Evolutionary conservation across 2,329 filamentous ascomycete genomes (phyloP), one percentile per base, ranked within the genome.

Genomic region (Teratosphaeria viscida): DNA sequence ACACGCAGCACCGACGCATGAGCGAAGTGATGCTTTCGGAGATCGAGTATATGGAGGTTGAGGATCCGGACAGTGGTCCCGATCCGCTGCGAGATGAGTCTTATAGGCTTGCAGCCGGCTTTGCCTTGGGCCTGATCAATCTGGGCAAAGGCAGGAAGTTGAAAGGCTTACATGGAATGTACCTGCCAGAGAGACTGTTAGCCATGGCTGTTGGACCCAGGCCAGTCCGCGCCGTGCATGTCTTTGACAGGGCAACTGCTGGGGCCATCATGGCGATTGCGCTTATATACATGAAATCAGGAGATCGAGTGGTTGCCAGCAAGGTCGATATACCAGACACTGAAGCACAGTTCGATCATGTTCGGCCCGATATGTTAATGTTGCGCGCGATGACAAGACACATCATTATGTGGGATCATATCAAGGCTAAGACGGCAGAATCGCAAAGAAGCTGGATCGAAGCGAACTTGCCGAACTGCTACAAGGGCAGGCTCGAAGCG

Each of bases 21-120:
- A 97, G 91, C 70, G 94, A 99, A 72, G 90, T 97, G 19, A 96
- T 99, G 90, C 84, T 99, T 56, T 97, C 92, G 0, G 94, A 99
- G 72, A 94, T 99, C 62, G 91, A 96, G 71, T 88, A 92, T 63
- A 82, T 90, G 57, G 90, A 94, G 29, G 82, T 89, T 43, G 88
- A 92, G 57, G 92, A 96, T 61, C 78, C 79, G 5, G 71, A 71
- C 57, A 79, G 80, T 29, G 78, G 81, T 7, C 88, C 92, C 60
- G 90, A 96, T 67, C 85, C 86, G 26, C 76, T 97, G 55, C 85
- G 92, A 27, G 92, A 95, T 70, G 94, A 99, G 76, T 92, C 92
- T n/a, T 99, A 99, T 73, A 86, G 95, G 49, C 81, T 99, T 39
- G 92, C 94, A 8, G 92, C 95, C 19, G 95, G 94, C 0, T 96